Percentiles rank a stretch among this genome's conserved stretches.
Evolutionary conservation across 805 yeast species (phyloP).

Genomic region (Ogataea chonburiensis): DNA sequence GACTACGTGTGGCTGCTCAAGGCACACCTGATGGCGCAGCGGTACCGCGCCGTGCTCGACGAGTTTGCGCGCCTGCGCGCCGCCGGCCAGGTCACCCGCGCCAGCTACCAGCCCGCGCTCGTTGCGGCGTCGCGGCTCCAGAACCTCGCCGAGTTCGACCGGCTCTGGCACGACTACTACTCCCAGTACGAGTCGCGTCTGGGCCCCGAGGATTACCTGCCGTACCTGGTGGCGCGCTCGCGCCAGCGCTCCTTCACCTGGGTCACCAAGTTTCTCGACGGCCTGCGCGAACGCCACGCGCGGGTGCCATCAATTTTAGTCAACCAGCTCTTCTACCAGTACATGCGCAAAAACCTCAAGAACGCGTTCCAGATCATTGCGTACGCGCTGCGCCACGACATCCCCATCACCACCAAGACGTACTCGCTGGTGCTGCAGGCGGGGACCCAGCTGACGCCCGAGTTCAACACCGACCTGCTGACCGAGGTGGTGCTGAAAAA

Average conservation of each 20-base stretch:
- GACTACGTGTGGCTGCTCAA: slow-evolving; percentile 28
- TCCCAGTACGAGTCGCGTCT: slow-evolving; percentile 14
- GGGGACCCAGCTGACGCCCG: slow-evolving; percentile 21
- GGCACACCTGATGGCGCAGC: slow-evolving; percentile 24
- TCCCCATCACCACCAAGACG: slow-evolving; percentile 24
- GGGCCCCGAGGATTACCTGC: slow-evolving; percentile 19
- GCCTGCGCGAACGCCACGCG: slow-evolving; percentile 12
- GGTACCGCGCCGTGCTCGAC: slow-evolving; percentile 25
- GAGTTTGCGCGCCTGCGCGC: slow-evolving; percentile 14
- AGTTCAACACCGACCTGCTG: slow-evolving; percentile 21
- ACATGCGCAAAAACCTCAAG: slow-evolving; percentile 20
- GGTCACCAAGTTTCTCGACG: slow-evolving; percentile 17
- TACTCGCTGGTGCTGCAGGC: slow-evolving; percentile 31
- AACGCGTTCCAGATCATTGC: slow-evolving; percentile 21
- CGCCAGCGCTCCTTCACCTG: slow-evolving; percentile 19
- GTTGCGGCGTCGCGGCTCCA: slow-evolving; percentile 23
- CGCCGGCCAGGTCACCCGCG: slow-evolving; percentile 13
- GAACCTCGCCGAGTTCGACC: slow-evolving; percentile 16
- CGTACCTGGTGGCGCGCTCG: slow-evolving; percentile 24
- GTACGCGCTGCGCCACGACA: slow-evolving; percentile 18
- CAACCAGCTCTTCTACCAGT: slow-evolving; percentile 29
- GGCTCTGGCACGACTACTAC: slow-evolving; percentile 22
- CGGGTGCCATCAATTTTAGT: slow-evolving; percentile 23
- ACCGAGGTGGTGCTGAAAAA: slow-evolving; percentile 26
- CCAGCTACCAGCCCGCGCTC: slow-evolving; percentile 23